These are phyloP conservation scores for Allium sativum DNA, from an alignment of 106 monocot genomes.

Conservation along the genomic window DNA sequence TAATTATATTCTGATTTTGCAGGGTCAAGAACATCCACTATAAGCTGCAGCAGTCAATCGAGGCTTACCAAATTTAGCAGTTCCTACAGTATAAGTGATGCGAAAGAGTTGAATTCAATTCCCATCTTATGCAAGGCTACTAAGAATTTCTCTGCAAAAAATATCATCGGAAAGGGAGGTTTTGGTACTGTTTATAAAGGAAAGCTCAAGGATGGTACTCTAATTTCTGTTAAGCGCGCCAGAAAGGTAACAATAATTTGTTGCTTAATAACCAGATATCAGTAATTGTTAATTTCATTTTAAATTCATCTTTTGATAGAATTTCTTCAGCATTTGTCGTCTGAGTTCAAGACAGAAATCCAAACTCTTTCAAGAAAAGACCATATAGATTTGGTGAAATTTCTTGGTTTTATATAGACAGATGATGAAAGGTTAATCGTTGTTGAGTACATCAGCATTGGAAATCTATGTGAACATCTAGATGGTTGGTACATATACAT, in stretches of 20 bases:
- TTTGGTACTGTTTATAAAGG: conserved; percentile 45
- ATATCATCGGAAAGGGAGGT: conserved; percentile 41
- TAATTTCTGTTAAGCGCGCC: conserved; percentile 46
- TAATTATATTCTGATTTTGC: too few relatives aligned
- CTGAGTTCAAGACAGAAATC: conserved; percentile 49
- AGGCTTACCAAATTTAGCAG: conserved; percentile 5
- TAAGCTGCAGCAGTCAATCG: conserved; percentile 19
- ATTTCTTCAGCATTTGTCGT: conserved; percentile 26
- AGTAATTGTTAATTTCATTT: too few relatives aligned
- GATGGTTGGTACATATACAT: conserved; percentile 36
- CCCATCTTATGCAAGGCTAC: conserved; percentile 36
- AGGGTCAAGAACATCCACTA: conserved; percentile 35
- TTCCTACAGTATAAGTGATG: conserved; percentile 8
- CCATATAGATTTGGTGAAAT: conserved; percentile 59
- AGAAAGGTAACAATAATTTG: too few relatives aligned
- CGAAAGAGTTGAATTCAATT: conserved; percentile 22
- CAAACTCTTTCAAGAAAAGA: conserved; percentile 38
- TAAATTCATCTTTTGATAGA: too few relatives aligned
- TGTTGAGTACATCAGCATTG: conserved; percentile 55
- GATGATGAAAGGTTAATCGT: conserved; percentile 46
- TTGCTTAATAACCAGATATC: too few relatives aligned
- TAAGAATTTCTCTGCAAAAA: conserved; percentile 22
- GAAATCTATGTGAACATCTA: conserved; percentile 53
- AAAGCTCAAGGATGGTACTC: conserved; percentile 38
- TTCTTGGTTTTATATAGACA: conserved; percentile 42